These are phyloP conservation scores for Diaporthe destruens DNA, from an alignment of 2,329 filamentous ascomycete genomes.

Conservation along the genomic window DNA sequence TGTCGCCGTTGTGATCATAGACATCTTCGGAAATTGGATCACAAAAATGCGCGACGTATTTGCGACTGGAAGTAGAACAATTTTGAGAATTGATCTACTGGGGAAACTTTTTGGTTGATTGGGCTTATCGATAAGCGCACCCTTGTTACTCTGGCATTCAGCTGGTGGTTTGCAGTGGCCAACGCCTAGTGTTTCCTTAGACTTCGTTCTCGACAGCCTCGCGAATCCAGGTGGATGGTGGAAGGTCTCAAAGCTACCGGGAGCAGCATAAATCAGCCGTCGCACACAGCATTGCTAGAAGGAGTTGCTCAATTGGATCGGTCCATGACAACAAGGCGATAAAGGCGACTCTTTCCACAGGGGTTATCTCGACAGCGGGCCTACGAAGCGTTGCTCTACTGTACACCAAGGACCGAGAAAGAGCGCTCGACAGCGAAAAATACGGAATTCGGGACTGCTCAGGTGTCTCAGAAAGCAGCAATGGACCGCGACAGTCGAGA, in stretches of 20 bases:
- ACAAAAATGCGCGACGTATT: slow-evolving; percentile 13
- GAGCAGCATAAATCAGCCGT: background rate
- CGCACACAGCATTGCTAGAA: background rate
- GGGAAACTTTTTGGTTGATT: slow-evolving; percentile 35
- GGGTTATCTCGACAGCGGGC: background rate
- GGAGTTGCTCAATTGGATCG: background rate
- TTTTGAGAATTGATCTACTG: slow-evolving; percentile 11
- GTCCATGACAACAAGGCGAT: background rate
- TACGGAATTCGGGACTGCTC: background rate
- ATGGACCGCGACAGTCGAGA: slow-evolving; percentile 54
- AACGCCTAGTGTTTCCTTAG: background rate
- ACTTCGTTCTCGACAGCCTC: background rate
- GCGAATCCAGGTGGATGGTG: slow-evolving; percentile 1
- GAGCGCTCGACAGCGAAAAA: background rate
- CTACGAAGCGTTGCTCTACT: background rate
- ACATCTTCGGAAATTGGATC: slow-evolving; percentile 57
- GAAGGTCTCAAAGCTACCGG: background rate
- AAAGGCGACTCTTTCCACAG: background rate
- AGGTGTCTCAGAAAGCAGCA: background rate
- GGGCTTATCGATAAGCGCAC: slow-evolving; percentile 34
- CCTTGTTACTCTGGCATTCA: background rate
- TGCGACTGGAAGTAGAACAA: slow-evolving; percentile 15
- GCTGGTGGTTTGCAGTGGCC: slow-evolving; percentile 16
- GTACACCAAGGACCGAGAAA: background rate
- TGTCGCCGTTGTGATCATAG: slow-evolving; percentile 82